Percentiles rank a stretch among this genome's conserved stretches.
Conservation (phyloP, 164 flowering plant genomes). For the Dillenia turbinata region DNA sequence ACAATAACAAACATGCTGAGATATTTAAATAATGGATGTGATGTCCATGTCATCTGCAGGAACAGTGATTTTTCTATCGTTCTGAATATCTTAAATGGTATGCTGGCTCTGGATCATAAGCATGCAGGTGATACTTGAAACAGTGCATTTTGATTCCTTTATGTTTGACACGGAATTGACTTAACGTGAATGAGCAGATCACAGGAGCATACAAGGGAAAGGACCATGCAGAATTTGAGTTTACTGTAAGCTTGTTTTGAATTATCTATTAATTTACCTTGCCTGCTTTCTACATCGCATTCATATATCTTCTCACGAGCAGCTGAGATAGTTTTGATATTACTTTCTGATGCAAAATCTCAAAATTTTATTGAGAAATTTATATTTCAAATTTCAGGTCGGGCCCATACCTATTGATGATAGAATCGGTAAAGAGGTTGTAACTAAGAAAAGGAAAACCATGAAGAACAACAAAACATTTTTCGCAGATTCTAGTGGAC, state of each 20-base stretch:
- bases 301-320: not conserved
- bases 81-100: no score
- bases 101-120: no score
- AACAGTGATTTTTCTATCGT: no score
- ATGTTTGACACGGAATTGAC: conserved; percentile 9
- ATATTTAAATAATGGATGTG: no score
- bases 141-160: not conserved
- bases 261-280: not conserved
- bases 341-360: not conserved
- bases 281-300: no score
- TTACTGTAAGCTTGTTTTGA: conserved; percentile 34
- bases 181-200: conserved; percentile 43
- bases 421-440: conserved; percentile 80
- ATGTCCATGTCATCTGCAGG: no score
- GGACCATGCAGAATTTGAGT: conserved; percentile 59
- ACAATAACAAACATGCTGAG: no score
- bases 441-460: conserved; percentile 52
- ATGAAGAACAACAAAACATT: conserved; percentile 73
- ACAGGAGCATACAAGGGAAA: conserved; percentile 71
- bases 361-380: not conserved
- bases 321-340: no score
- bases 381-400: conserved; percentile 28
- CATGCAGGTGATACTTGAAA: no score
- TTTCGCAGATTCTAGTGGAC: conserved; percentile 92
- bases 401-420: conserved; percentile 80